Evolutionary conservation across 2,329 filamentous ascomycete genomes (phyloP).

Genomic region (Parasarocladium wereldwijsianum): DNA sequence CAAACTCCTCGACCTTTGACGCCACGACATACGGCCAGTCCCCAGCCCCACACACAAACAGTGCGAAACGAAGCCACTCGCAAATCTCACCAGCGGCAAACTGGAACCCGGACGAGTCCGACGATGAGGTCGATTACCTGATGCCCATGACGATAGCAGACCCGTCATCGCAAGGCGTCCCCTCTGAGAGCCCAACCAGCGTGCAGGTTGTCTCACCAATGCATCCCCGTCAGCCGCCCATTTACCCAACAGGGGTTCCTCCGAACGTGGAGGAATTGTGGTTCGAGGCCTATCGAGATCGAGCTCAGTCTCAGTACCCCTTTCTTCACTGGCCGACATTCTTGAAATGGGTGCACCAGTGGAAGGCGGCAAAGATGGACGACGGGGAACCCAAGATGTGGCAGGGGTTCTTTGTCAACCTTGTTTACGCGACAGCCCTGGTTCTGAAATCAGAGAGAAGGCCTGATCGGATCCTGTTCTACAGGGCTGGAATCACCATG

Average conservation of each 20-base stretch:
- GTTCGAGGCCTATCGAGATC: conserved; percentile 12
- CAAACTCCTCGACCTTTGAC: neutral
- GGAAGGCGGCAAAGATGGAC: conserved; percentile 5
- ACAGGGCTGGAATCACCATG: conserved; percentile 9
- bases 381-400: conserved; percentile 6
- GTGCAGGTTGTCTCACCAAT: conserved; percentile 1
- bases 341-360: conserved; percentile 8
- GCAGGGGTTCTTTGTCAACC: conserved; percentile 14
- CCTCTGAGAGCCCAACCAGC: neutral
- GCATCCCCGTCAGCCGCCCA: neutral
- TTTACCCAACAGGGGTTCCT: conserved; percentile 3
- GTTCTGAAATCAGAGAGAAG: too few species aligned
- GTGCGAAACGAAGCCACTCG: conserved; percentile 4
- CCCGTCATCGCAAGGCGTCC: conserved; percentile 5
- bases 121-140: conserved; percentile 5
- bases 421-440: conserved; percentile 11
- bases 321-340: conserved; percentile 10
- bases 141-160: conserved; percentile 5
- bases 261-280: conserved; percentile 9
- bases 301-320: conserved; percentile 13
- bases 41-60: neutral
- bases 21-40: neutral
- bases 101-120: conserved; percentile 6
- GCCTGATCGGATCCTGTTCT: too few species aligned
- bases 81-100: conserved; percentile 5